Evolutionary conservation across 2,329 filamentous ascomycete genomes (phyloP).

Genomic region (Microsporum canis): DNA sequence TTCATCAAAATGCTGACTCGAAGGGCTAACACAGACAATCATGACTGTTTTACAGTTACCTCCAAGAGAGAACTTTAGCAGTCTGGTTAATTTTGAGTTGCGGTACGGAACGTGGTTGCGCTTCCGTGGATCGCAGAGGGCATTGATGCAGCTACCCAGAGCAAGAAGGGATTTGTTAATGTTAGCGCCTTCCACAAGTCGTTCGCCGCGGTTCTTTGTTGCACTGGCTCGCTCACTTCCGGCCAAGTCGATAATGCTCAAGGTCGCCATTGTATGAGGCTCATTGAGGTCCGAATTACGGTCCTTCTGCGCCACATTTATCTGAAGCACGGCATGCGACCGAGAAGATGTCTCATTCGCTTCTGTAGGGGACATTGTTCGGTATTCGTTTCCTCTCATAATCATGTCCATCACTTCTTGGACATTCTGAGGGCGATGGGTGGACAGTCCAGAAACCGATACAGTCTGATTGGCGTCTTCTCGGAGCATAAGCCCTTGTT

Average conservation of each 20-base stretch:
- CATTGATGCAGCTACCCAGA: slow-evolving; percentile 94
- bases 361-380: slow-evolving; percentile 92
- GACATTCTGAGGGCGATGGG: slow-evolving; percentile 80
- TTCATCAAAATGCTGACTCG: slow-evolving; percentile 93
- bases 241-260: slow-evolving; percentile 95
- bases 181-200: slow-evolving; percentile 86
- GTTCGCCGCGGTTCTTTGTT: slow-evolving; percentile 89
- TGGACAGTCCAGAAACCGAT: slow-evolving; percentile 79
- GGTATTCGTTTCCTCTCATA: slow-evolving; percentile 81
- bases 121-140: slow-evolving; percentile 83
- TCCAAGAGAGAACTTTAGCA: slow-evolving; percentile 92
- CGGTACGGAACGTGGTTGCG: slow-evolving; percentile 91
- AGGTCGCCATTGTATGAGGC: slow-evolving; percentile 92
- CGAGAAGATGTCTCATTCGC: slow-evolving; percentile 95
- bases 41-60: slow-evolving; percentile 99
- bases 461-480: slow-evolving; percentile 92
- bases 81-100: slow-evolving; percentile 90
- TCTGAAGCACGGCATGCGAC: slow-evolving; percentile 93
- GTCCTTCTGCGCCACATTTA: slow-evolving; percentile 91
- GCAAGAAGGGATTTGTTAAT: slow-evolving; percentile 98
- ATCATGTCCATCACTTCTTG: slow-evolving; percentile 99
- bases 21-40: slow-evolving; percentile 97
- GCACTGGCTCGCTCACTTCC: slow-evolving; percentile 92
- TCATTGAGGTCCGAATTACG: slow-evolving; percentile 86
- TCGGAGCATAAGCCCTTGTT: slow-evolving; percentile 76